Evolutionary conservation across 2,329 filamentous ascomycete species (phyloP).

Genomic region (Paraphaeosphaeria minitans): DNA sequence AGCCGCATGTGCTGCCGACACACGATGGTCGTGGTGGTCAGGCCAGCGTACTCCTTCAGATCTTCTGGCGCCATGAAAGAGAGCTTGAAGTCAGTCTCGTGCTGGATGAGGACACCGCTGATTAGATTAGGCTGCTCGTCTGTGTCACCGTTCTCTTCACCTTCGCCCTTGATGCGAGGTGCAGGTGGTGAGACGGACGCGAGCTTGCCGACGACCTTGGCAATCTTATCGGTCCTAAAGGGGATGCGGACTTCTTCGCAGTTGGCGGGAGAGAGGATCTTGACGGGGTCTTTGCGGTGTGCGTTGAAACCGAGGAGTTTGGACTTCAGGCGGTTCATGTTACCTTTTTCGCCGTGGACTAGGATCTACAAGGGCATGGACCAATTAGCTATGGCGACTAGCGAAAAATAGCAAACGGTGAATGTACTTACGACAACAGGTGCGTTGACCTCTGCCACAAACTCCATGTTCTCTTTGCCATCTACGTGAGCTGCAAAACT

Average conservation of each 20-base stretch:
- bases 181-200: constrained; percentile 76
- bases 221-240: constrained; percentile 92
- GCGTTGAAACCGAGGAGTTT: constrained; percentile 92
- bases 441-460: constrained; percentile 91
- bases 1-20: constrained; percentile 91
- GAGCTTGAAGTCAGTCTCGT: constrained; percentile 87
- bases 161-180: constrained; percentile 42
- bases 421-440: constrained; percentile 80
- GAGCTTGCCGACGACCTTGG: constrained; percentile 93
- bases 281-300: constrained; percentile 78
- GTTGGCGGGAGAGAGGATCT: constrained; percentile 92
- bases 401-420: too few species aligned
- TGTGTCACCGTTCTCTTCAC: constrained; percentile 30
- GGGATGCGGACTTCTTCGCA: constrained; percentile 94
- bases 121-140: constrained; percentile 62
- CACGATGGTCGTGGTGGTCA: constrained; percentile 91
- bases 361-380: constrained; percentile 67
- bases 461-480: constrained; percentile 92
- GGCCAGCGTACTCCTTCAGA: constrained; percentile 91
- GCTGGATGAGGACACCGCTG: constrained; percentile 86
- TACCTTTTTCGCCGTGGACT: constrained; percentile 95
- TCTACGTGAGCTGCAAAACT: constrained; percentile 98
- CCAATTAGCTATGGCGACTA: too few species aligned
- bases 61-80: constrained; percentile 97
- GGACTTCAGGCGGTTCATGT: constrained; percentile 96